Percentiles rank a stretch among this genome's conserved stretches.
Conservation (phyloP, 139 green algal species). For the Ulvella scutata region DNA sequence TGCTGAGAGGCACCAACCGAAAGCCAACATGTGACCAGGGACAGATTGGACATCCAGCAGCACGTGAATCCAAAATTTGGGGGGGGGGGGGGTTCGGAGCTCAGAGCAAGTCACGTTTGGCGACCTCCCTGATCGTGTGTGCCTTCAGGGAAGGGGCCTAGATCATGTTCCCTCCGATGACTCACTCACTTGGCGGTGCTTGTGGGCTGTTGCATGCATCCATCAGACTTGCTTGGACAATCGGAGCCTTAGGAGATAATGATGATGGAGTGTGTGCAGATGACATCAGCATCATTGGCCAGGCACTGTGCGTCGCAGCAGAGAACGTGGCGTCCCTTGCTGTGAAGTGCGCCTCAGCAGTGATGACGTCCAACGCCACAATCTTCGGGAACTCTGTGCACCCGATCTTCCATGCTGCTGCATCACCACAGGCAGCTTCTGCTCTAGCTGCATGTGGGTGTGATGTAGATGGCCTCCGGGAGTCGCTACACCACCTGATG, state of each 20-base stretch:
- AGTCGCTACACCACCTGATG: not conserved
- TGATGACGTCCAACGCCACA: not conserved
- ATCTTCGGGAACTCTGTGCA: not conserved
- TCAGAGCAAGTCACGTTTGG: too few relatives aligned
- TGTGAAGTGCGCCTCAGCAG: not conserved
- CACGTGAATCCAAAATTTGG: too few relatives aligned
- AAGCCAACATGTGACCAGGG: too few relatives aligned
- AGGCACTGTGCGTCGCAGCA: not conserved
- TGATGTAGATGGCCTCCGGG: not conserved
- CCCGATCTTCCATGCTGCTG: not conserved
- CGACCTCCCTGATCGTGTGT: too few relatives aligned
- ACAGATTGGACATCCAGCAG: too few relatives aligned
- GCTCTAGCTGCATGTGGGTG: not conserved
- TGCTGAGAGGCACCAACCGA: too few relatives aligned
- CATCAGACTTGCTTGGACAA: too few relatives aligned
- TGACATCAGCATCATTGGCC: not conserved
- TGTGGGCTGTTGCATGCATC: too few relatives aligned
- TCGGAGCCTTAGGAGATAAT: not conserved
- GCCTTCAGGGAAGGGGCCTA: too few relatives aligned
- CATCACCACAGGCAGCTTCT: not conserved
- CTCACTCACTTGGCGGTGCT: too few relatives aligned
- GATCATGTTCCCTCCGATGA: too few relatives aligned
- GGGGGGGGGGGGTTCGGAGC: too few relatives aligned
- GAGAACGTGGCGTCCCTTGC: not conserved
- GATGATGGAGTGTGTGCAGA: not conserved